Evolutionary conservation across 2,329 filamentous ascomycete genomes (phyloP), one percentile per base, ranked within the genome.

Genomic region (Incumbomyces delicatus): DNA sequence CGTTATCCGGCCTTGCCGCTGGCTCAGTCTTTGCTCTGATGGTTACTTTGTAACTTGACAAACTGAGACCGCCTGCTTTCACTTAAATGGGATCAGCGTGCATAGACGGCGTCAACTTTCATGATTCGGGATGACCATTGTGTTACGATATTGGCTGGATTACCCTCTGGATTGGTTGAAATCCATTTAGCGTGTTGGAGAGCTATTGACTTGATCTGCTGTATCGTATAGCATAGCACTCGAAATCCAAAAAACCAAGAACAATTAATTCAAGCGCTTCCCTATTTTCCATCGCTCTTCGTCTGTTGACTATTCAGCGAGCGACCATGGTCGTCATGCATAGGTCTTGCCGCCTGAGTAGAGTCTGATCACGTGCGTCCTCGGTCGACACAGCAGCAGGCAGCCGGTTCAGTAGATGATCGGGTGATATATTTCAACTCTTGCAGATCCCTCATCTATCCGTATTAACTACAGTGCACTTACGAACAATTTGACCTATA

Each of bases 21-120:
- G 55, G 48, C 14, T 52, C 50, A 34, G 49, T 57, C 32, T 56
- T 57, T 36, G 53, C 42, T 34, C 46, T 52, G 29, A 57, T 57
- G 53, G 17, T 57, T 42, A 50, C 49, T 16, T 50, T 57, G 53
- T 57, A 50, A 49, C 22, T 27, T 27, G 8, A 27, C 22, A 27
- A 4, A 44, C 2, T 27, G 17, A 10, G 16, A 16, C 31, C 2
- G 13, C 22, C 6, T 13, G 39, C 18, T 16, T 14, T 14, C 17
- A 17, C 16, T 33, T 27, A 33, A 27, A 16, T 14, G 11, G 22
- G 17, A 29, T 27, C 13, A n/a, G 38, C 22, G 18, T 39, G 18
- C 18, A 39, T 16, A 17, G 14, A 17, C 36, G 36, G 18, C 18
- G n/a, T 39, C 5, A 17, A 27, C 22, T 5, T 41, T 42, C 3